These are phyloP conservation scores for Plasmodium coatneyi DNA, from an alignment of 169 alveolate genomes.

Conservation along the genomic window DNA sequence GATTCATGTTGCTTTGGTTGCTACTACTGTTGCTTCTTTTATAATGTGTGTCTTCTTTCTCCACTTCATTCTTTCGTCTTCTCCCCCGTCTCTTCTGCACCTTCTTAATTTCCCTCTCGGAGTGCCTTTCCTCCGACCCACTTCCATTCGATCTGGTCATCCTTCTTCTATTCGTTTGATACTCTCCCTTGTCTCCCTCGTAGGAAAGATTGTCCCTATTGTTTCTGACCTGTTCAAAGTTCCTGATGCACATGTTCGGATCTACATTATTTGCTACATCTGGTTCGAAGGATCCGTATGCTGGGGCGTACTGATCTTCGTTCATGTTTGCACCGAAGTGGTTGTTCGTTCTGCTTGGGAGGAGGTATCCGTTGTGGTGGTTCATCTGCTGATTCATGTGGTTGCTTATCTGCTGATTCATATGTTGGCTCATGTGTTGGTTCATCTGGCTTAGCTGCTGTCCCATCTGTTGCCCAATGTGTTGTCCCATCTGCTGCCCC, in stretches of 20 bases:
- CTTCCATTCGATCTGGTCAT: constrained; percentile 26
- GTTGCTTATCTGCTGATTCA: background rate
- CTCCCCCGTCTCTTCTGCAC: constrained; percentile 37
- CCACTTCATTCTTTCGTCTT: constrained; percentile 47
- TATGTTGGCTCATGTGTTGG: background rate
- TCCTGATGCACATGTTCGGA: constrained; percentile 15
- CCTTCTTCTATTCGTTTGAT: constrained; percentile 5
- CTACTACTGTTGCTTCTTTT: constrained; percentile 6
- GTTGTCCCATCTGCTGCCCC: background rate
- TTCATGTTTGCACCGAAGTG: constrained; percentile 9
- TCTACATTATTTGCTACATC: constrained; percentile 9
- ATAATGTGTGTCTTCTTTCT: constrained; percentile 2
- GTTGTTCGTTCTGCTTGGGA: constrained; percentile 5
- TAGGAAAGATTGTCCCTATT: constrained; percentile 13
- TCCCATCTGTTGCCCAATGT: background rate
- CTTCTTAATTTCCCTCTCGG: constrained; percentile 32
- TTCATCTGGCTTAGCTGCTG: background rate
- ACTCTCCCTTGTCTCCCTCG: constrained; percentile 36
- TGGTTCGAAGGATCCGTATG: constrained; percentile 6
- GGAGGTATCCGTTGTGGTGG: constrained; percentile 11
- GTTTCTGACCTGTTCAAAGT: constrained; percentile 28
- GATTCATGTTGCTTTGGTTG: background rate
- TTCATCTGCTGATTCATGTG: constrained; percentile 2
- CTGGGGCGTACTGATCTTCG: constrained; percentile 4
- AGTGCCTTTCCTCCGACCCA: constrained; percentile 43